Evolutionary conservation across 139 green algal species (phyloP).

Genomic region (Chlorella ohadii): DNA sequence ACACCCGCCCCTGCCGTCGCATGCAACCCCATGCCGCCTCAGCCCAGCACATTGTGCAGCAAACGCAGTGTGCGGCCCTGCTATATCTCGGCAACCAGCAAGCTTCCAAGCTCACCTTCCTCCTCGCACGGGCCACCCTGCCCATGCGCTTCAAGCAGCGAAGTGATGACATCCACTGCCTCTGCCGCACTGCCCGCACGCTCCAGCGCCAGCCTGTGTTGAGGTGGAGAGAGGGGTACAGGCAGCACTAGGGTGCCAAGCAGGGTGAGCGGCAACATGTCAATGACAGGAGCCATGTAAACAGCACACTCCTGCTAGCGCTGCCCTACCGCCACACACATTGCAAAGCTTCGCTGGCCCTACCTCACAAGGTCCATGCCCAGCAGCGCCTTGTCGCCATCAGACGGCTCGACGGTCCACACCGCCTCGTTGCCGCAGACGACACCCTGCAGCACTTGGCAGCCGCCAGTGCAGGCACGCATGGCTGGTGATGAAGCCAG

Average conservation of each 20-base stretch:
- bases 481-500: too few relatives aligned
- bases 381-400: slow-evolving; percentile 31
- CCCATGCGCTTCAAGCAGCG: slow-evolving; percentile 30
- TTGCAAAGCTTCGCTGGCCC: background rate
- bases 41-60: too few relatives aligned
- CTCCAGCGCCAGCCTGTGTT: slow-evolving; percentile 30
- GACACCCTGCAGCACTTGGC: slow-evolving; percentile 3
- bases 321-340: too few relatives aligned
- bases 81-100: too few relatives aligned
- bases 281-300: too few relatives aligned
- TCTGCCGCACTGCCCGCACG: slow-evolving; percentile 8
- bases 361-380: slow-evolving; percentile 44
- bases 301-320: too few relatives aligned
- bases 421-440: slow-evolving; percentile 44
- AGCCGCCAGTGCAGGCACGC: background rate
- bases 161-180: slow-evolving; percentile 19
- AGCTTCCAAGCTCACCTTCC: slow-evolving; percentile 7
- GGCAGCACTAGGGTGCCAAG: too few relatives aligned
- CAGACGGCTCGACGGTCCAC: slow-evolving; percentile 31
- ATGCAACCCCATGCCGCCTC: too few relatives aligned
- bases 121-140: slow-evolving; percentile 39
- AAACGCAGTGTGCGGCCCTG: too few relatives aligned
- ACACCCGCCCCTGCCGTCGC: too few relatives aligned
- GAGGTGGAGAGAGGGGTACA: background rate
- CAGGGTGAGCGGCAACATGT: too few relatives aligned